phyloP scores from a whole-genome alignment of 2,329 filamentous ascomycete genomes.

The Talaromyces islandicus region DNA sequence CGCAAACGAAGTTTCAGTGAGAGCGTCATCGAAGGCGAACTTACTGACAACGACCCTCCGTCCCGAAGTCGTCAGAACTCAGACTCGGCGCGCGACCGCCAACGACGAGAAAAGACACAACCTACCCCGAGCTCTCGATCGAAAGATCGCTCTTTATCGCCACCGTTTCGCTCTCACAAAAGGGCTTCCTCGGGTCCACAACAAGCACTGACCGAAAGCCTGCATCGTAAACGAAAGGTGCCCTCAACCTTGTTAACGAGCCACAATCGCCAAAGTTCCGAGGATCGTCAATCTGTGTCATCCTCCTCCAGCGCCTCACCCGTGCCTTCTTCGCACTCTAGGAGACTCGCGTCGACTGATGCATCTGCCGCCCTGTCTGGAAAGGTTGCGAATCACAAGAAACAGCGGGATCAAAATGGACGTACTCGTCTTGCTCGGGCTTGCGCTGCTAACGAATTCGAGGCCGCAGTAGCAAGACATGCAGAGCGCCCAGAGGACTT shows the following conservation, averaged over 20 bases:
- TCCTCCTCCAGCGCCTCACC: constrained; percentile 41
- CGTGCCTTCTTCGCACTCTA: constrained; percentile 32
- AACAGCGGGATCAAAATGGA: constrained; percentile 85
- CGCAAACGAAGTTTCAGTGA: constrained; percentile 35
- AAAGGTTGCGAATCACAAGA: constrained; percentile 65
- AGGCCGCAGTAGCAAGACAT: constrained; percentile 67
- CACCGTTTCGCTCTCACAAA: constrained; percentile 29
- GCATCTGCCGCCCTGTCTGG: constrained; percentile 56
- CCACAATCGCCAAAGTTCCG: constrained; percentile 38
- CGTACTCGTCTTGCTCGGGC: constrained; percentile 86
- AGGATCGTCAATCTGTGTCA: constrained; percentile 40
- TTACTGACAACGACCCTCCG: constrained; percentile 18
- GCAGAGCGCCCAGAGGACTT: constrained; percentile 79
- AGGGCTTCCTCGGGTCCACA: constrained; percentile 31
- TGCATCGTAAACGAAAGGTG: constrained; percentile 30
- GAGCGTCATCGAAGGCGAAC: constrained; percentile 24
- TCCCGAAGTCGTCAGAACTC: not conserved
- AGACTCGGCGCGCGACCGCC: constrained; percentile 16
- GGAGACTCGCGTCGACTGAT: constrained; percentile 33
- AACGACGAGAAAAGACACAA: constrained; percentile 21
- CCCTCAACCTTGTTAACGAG: constrained; percentile 37
- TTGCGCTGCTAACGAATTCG: constrained; percentile 78
- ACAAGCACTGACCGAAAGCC: constrained; percentile 15
- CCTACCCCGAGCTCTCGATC: constrained; percentile 20
- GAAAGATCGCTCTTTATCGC: constrained; percentile 29